phyloP scores from a whole-genome alignment of 2,329 filamentous ascomycete genomes.

The Talaromyces pinophilus region DNA sequence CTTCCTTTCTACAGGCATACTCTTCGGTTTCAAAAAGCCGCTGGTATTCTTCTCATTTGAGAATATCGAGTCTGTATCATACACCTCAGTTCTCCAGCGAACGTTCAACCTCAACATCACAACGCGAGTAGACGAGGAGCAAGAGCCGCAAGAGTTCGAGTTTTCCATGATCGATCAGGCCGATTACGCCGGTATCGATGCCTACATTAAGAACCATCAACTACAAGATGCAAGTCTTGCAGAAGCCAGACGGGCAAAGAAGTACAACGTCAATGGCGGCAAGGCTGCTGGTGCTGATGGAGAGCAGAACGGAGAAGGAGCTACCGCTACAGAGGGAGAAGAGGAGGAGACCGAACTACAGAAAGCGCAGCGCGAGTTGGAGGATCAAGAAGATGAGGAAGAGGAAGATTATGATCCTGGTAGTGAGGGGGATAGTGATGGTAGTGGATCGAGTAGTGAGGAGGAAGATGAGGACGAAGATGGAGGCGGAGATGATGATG shows the following conservation, averaged over 20 bases:
- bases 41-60: conserved; percentile 63
- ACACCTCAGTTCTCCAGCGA: conserved; percentile 64
- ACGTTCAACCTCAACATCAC: conserved; percentile 66
- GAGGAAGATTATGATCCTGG: conserved; percentile 56
- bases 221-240: conserved; percentile 66
- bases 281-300: conserved; percentile 36
- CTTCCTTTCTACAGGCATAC: conserved; percentile 61
- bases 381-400: conserved; percentile 50
- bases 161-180: conserved; percentile 67
- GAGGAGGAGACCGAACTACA: conserved; percentile 57
- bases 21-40: conserved; percentile 68
- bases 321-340: conserved; percentile 44
- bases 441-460: conserved; percentile 48
- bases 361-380: conserved; percentile 58
- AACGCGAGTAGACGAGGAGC: conserved; percentile 39
- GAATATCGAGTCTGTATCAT: conserved; percentile 60
- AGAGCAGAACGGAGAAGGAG: conserved; percentile 20
- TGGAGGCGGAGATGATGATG: conserved; percentile 38
- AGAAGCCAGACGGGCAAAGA: conserved; percentile 60
- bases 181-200: conserved; percentile 63
- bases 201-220: conserved; percentile 61
- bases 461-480: conserved; percentile 40
- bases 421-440: conserved; percentile 51
- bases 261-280: conserved; percentile 53
- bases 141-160: conserved; percentile 59